These are phyloP conservation scores for Gonapodya prolifera DNA, from an alignment of 192 early-diverging fungal genomes.

Conservation along the genomic window DNA sequence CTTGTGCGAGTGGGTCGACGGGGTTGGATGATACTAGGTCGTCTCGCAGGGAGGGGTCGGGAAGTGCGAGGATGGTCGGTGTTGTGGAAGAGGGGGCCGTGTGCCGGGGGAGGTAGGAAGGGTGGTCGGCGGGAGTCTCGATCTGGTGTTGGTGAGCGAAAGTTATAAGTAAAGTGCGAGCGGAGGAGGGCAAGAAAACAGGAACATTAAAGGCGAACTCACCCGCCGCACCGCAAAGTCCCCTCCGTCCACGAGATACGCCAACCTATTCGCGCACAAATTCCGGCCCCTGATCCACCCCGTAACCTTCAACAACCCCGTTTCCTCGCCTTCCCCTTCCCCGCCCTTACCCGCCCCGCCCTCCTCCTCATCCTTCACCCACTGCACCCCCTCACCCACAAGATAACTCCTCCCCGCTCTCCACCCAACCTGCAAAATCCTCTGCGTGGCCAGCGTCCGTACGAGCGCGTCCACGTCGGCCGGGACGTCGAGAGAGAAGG, in stretches of 20 bases:
- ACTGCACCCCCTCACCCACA: conserved; percentile 63
- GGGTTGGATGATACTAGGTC: conserved; percentile 74
- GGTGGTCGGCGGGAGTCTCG: no score
- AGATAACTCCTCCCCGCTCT: conserved; percentile 80
- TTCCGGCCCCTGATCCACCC: conserved; percentile 75
- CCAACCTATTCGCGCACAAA: conserved; percentile 81
- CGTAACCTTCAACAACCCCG: conserved; percentile 62
- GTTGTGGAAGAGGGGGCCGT: no score
- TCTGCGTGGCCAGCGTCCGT: conserved; percentile 63
- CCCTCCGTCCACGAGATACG: no score
- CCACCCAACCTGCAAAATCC: conserved; percentile 71
- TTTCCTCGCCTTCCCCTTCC: conserved; percentile 9
- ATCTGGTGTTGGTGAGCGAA: no score
- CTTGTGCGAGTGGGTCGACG: conserved; percentile 75
- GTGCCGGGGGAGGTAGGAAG: no score
- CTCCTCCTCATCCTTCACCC: conserved; percentile 34
- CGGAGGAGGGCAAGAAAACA: no score
- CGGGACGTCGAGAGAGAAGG: conserved; percentile 46
- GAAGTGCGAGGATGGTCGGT: conserved; percentile 19
- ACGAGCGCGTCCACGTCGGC: conserved; percentile 51
- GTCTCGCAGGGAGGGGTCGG: conserved; percentile 60
- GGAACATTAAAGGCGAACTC: no score
- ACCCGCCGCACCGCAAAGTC: no score
- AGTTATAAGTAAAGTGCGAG: no score
- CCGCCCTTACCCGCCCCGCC: conserved; percentile 17